Base-by-base conservation (phyloP, 805 yeast genomes). In the Candida tibetensis region DNA sequence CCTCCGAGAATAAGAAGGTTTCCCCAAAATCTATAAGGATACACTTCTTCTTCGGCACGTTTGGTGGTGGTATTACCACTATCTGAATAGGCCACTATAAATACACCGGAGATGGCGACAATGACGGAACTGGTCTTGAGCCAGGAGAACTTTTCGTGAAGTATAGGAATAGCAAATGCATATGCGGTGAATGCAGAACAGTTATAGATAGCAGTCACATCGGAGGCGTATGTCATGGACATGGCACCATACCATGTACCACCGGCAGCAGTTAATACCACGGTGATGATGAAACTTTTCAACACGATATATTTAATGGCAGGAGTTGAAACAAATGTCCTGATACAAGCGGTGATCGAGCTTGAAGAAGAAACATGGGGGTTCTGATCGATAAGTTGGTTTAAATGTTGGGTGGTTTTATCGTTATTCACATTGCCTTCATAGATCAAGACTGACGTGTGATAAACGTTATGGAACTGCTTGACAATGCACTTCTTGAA, bases 131-230 rank as follows among this genome's bases (percentile, higher is more conserved):
- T 52, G 7, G 78, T 70, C 58, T 88, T 87, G 36, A 76, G 52
- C 68, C 77, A 69, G 3, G 81, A 75, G 51, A 86, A 77, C 33
- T 60, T 65, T 52, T 88, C 96, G 23, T 76, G 65, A 35, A 88
- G 66, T 15, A 88, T 59, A 1, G 89, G 85, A 18, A 88, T 80
- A 3, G 95, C 87, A 60, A 88, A 87, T 12, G 85, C 76, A 53
- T 88, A 82, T 0, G 95, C 95, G 3, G 90, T 82, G 57, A 88
- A 88, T 0, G 95, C 95, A 12, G 91, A 82, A 56, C 93, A 86
- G 64, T 88, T 87, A 64, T 87, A 88, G 43, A 87, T 87, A 3
- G 96, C 96, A 2, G 95, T 88, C 26, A 88, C 83, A 52, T 88
- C 95, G 3, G 87, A 72, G 0, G 95, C 87, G 19, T 89, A 83